phyloP scores from a whole-genome alignment of 441 rosid genomes.

The Eruca vesicaria region DNA sequence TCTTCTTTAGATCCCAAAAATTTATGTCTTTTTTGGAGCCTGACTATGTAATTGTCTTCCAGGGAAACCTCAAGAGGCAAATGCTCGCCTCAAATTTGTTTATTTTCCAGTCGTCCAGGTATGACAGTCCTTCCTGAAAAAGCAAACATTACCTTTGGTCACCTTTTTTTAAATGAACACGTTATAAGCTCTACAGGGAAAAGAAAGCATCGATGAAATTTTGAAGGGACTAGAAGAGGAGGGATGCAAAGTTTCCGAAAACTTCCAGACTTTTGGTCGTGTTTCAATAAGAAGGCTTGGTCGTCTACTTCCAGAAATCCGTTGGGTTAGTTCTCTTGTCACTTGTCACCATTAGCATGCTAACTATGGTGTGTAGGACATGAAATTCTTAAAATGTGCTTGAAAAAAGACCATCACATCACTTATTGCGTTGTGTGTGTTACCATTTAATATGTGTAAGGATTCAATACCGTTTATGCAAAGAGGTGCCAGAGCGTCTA shows the following conservation, averaged over 20 bases:
- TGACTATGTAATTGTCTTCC: conserved; percentile 39
- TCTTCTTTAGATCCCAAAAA: background rate
- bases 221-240: conserved; percentile 46
- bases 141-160: background rate
- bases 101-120: conserved; percentile 70
- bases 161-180: background rate
- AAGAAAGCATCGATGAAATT: conserved; percentile 58
- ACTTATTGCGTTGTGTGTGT: background rate
- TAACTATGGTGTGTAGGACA: background rate
- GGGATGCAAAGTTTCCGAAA: conserved; percentile 45
- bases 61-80: conserved; percentile 43
- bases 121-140: background rate
- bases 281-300: conserved; percentile 72
- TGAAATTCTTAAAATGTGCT: background rate
- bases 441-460: conserved; percentile 30
- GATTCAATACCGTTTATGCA: conserved; percentile 65
- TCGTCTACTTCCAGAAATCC: conserved; percentile 82
- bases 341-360: background rate
- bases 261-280: conserved; percentile 49
- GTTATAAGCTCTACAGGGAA: conserved; percentile 44
- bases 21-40: background rate
- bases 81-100: conserved; percentile 66
- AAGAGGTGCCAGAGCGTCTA: conserved; percentile 50
- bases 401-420: background rate
- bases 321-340: conserved; percentile 61